Evolutionary conservation across 192 early-diverging fungal genomes (phyloP).

Genomic region (Umbelopsis sp.): DNA sequence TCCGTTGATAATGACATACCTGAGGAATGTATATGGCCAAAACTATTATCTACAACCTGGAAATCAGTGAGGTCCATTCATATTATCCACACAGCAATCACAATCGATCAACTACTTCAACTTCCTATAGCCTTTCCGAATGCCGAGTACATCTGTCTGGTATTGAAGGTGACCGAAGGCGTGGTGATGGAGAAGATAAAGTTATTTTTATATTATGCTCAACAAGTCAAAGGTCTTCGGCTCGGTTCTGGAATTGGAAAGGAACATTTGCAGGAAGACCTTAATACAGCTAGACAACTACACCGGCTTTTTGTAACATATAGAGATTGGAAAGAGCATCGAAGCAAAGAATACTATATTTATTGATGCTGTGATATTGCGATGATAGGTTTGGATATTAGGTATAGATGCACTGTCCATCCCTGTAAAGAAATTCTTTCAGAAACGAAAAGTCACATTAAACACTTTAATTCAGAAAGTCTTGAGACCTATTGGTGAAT

Average conservation of each 20-base stretch:
- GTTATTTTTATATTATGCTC: neutral
- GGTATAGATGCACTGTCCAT: no score
- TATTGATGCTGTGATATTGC: no score
- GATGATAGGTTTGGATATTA: no score
- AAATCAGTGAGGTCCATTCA: neutral
- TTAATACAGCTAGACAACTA: neutral
- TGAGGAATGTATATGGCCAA: neutral
- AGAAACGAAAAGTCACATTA: no score
- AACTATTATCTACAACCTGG: neutral
- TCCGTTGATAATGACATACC: neutral
- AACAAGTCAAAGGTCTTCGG: neutral
- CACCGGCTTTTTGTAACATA: neutral
- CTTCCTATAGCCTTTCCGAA: neutral
- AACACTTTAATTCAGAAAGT: no score
- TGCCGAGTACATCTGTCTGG: neutral
- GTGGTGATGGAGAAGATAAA: neutral
- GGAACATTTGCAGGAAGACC: neutral
- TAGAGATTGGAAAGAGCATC: neutral
- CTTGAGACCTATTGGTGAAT: no score
- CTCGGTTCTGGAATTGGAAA: neutral
- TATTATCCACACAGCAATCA: neutral
- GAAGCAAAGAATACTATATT: no score
- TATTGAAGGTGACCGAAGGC: neutral
- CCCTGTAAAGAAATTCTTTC: no score
- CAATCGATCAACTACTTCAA: neutral